Conservation (phyloP, 306 rosid species). For the Cicer pinnatifidum region DNA sequence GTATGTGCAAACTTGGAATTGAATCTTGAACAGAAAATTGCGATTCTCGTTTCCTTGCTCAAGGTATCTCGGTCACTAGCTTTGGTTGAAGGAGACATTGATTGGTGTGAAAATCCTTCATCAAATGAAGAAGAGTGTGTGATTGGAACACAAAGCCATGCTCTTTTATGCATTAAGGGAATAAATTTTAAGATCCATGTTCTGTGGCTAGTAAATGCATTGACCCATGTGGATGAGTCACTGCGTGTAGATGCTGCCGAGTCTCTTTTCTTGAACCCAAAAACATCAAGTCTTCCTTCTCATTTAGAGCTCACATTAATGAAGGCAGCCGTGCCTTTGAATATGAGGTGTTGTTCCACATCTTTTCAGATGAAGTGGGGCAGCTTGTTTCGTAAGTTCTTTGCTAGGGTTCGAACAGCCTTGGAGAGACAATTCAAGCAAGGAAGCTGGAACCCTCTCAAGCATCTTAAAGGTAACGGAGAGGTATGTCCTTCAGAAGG, state of each 20-base stretch:
- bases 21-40: conserved; percentile 85
- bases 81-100: conserved; percentile 91
- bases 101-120: conserved; percentile 62
- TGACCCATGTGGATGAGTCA: conserved; percentile 91
- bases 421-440: conserved; percentile 91
- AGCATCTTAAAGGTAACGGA: conserved; percentile 43
- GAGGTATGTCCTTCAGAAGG: conserved; percentile 50
- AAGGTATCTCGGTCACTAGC: conserved; percentile 94
- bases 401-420: conserved; percentile 90
- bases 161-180: conserved; percentile 82
- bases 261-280: conserved; percentile 86
- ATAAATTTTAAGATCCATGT: conserved; percentile 70
- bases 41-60: conserved; percentile 88
- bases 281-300: conserved; percentile 90
- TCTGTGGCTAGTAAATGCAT: conserved; percentile 85
- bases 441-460: conserved; percentile 77
- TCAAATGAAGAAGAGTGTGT: conserved; percentile 39
- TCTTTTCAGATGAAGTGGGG: conserved; percentile 99
- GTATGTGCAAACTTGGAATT: conserved; percentile 54
- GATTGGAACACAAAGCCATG: conserved; percentile 52
- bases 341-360: conserved; percentile 94
- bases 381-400: conserved; percentile 90
- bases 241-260: conserved; percentile 98
- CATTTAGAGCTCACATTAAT: conserved; percentile 81
- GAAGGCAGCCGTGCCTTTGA: conserved; percentile 89